A percentile compares a stretch with the other conserved stretches of the same genome.
Conservation (phyloP, 345 rosid genomes). For the Raphanus raphanistrum region DNA sequence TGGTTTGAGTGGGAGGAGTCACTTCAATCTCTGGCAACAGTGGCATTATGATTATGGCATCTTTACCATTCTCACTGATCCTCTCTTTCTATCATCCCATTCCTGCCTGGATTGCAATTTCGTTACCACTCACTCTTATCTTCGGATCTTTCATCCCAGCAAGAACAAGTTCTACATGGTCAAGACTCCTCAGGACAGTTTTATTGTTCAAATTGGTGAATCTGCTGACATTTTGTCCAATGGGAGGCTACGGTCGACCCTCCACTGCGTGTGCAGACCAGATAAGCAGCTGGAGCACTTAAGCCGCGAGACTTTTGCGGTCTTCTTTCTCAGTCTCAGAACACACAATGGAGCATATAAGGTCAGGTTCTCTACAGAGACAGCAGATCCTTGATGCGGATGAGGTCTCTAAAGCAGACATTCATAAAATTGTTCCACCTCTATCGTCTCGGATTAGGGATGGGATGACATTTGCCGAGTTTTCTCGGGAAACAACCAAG, state of each 20-base stretch:
- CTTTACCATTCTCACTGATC: conserved; percentile 85
- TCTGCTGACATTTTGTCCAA: conserved; percentile 75
- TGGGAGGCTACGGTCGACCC: conserved; percentile 74
- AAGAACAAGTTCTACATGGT: conserved; percentile 56
- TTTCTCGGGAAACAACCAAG: conserved; percentile 77
- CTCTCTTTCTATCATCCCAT: conserved; percentile 57
- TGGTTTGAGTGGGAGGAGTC: neutral
- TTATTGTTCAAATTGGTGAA: conserved; percentile 86
- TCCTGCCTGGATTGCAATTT: conserved; percentile 42
- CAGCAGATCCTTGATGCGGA: conserved; percentile 22
- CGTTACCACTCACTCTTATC: conserved; percentile 49
- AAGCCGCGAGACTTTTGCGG: conserved; percentile 80
- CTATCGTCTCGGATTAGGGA: conserved; percentile 69
- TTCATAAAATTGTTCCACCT: conserved; percentile 63
- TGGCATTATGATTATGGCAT: conserved; percentile 96
- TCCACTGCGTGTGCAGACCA: conserved; percentile 77
- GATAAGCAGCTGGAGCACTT: conserved; percentile 42
- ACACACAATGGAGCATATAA: conserved; percentile 35
- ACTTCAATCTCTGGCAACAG: conserved; percentile 71
- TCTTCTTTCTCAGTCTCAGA: conserved; percentile 63
- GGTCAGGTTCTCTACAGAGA: conserved; percentile 6
- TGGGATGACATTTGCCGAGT: conserved; percentile 91
- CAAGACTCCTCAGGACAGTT: conserved; percentile 70
- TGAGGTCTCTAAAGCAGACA: conserved; percentile 29
- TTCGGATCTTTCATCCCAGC: conserved; percentile 63